phyloP scores from a whole-genome alignment of 768 basidiomycete genomes.

The Plicaturopsis crispa region DNA sequence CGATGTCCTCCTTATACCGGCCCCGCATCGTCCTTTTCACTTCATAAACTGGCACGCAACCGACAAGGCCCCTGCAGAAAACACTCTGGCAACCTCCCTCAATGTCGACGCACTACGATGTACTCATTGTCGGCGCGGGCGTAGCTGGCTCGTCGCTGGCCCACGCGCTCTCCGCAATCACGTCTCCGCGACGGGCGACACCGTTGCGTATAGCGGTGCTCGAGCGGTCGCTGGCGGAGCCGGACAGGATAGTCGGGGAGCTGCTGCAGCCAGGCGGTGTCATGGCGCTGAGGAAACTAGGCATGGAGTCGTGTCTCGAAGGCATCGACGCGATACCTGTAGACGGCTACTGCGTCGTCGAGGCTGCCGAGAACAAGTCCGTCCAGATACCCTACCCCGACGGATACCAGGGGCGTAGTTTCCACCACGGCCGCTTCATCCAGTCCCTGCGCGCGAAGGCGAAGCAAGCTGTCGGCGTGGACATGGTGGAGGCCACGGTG shows the following conservation, averaged over 20 bases:
- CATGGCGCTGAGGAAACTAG: constrained; percentile 66
- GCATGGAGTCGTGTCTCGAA: constrained; percentile 67
- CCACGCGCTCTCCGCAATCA: constrained; percentile 64
- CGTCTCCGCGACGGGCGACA: constrained; percentile 28
- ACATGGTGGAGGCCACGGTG: constrained; percentile 80
- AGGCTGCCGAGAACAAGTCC: constrained; percentile 40
- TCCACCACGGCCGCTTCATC: constrained; percentile 93
- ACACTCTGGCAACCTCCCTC: too few species aligned
- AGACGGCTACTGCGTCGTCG: constrained; percentile 80
- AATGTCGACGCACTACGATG: constrained; percentile 71
- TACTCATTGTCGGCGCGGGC: constrained; percentile 89
- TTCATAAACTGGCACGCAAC: too few species aligned
- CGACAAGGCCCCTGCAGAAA: too few species aligned
- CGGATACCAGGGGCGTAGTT: constrained; percentile 66
- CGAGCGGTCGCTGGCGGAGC: constrained; percentile 87
- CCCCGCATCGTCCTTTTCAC: too few species aligned
- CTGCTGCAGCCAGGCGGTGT: constrained; percentile 93
- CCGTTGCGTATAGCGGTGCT: constrained; percentile 77
- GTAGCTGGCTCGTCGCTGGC: constrained; percentile 86
- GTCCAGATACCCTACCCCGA: constrained; percentile 90
- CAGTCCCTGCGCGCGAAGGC: constrained; percentile 69
- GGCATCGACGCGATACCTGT: constrained; percentile 83
- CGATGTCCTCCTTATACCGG: too few species aligned
- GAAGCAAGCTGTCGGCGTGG: constrained; percentile 51
- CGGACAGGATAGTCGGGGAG: constrained; percentile 97